These are phyloP conservation scores for Dalbergia cochinchinensis DNA, from an alignment of 306 rosid genomes.

Conservation along the genomic window DNA sequence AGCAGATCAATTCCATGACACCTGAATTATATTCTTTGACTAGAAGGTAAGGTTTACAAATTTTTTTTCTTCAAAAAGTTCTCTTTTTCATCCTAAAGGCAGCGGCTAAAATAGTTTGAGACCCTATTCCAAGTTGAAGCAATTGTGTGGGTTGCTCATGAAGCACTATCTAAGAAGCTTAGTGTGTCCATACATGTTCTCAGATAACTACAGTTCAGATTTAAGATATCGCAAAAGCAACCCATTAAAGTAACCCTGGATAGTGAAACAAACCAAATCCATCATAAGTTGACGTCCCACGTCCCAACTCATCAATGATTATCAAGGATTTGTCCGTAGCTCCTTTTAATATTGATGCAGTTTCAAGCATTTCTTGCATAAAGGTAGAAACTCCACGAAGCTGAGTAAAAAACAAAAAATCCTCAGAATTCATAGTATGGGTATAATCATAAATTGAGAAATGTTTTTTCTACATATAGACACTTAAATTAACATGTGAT, in stretches of 20 bases:
- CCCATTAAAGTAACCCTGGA: conserved; percentile 38
- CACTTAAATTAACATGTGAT: no score
- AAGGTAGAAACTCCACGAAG: conserved; percentile 98
- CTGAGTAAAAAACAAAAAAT: conserved; percentile 53
- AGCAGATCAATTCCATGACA: no score
- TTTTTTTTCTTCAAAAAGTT: neutral
- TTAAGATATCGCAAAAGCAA: conserved; percentile 37
- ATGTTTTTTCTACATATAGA: no score
- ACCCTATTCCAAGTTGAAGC: conserved; percentile 31
- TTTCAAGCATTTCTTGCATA: conserved; percentile 99
- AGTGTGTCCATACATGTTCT: conserved; percentile 28
- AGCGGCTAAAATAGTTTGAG: conserved; percentile 16
- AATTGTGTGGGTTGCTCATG: conserved; percentile 7
- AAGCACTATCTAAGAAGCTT: conserved; percentile 25
- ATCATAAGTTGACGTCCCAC: conserved; percentile 98
- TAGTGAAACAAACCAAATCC: conserved; percentile 87
- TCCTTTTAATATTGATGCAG: conserved; percentile 95
- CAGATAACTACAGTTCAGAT: conserved; percentile 27
- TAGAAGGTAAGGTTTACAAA: neutral
- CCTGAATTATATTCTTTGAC: no score
- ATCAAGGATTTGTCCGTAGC: conserved; percentile 90
- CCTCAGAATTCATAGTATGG: conserved; percentile 38
- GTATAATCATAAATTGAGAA: neutral
- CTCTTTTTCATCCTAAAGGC: neutral
- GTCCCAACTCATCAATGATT: conserved; percentile 97